Base-by-base conservation (phyloP, 495 filamentous ascomycete species). In the Penicillium verhagenii region DNA sequence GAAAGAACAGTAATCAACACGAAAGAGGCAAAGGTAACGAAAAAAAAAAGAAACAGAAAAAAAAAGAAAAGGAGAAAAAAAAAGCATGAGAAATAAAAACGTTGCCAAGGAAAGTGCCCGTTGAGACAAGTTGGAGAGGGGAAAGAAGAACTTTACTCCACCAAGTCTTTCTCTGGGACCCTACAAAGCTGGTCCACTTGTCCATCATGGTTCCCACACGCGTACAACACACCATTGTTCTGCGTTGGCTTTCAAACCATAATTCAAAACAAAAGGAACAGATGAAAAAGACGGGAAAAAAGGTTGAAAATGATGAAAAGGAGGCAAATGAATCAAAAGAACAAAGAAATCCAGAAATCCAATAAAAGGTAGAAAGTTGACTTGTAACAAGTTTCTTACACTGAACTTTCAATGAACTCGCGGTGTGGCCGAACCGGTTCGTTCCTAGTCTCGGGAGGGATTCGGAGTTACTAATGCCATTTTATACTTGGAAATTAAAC, bases 151-250 rank as follows among this genome's bases (percentile, higher is more conserved):
- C 18, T 24, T 9, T 20, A 16, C 26, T 48, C 26, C 29, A 48
- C 29, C 46, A 5, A 48, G 6, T n/a, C 26, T 33, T n/a, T 35
- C 20, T 18, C 35, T 21, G 46, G 25, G 46, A 45, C 42, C 42
- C 21, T 35, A 28, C 26, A 9, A 9, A 28, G 16, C 13, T 45
- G 42, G 42, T 1, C 42, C 42, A 45, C 42, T 14, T 4, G 13
- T 10, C 7, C 23, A 11, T 20, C 18, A 21, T 44, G 42, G 42
- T 55, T 55, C 53, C 45, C 53, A 55, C 53, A 55, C 45, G 45
- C 45, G 52, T 48, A 21, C 45, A 45, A 45, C 42, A 25, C 38
- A 42, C 38, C 42, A 45, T 45, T 45, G 42, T 45, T 45, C 23
- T 42, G 38, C 38, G 38, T 42, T 42, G 38, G 16, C 38, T 42